Evolutionary conservation across 345 rosid species (phyloP), one percentile per base, ranked within the genome.

Genomic region (Corchorus capsularis): DNA sequence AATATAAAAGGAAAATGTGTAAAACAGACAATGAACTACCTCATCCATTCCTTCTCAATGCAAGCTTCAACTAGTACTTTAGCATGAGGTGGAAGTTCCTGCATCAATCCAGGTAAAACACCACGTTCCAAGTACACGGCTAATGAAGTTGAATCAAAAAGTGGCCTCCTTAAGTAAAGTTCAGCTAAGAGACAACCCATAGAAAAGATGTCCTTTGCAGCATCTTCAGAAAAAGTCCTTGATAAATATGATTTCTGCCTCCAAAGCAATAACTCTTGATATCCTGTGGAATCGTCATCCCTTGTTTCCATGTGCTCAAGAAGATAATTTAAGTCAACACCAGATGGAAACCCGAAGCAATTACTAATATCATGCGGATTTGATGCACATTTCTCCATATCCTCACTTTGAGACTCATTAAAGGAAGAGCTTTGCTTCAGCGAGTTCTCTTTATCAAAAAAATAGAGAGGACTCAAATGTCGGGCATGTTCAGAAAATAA

Each of bases 181-280:
- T 94, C 98, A 64, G 96, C 97, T 70, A 94, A 71, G 80, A 94
- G 79, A 84, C 96, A 91, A 76, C 96, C 98, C 57, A 92, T 43
- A 71, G 96, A 89, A 85, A 94, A 94, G 77, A 94, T 86, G 80
- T 94, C 98, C 78, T 79, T 81, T 20, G 91, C 89, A 81, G 78
- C 71, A 73, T 79, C 87, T 79, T 82, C 76, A 22, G 87, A 85
- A 53, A 52, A 75, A 65, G 52, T 72, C 80, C 79, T 82, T 52
- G 75, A 79, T 69, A 39, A 72, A 75, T 78, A 80, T 75, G 82
- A 69, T 63, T 91, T 87, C 79, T 90, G 83, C 87, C 83, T 86
- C 98, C 98, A 91, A 41, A 85, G 89, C 73, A 91, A 76, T 69
- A 91, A 80, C 73, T 91, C 91, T 73, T 90, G 94, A 79, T 89